Conservation (phyloP, 208 protist genomes). For the Willaertia magna region DNA sequence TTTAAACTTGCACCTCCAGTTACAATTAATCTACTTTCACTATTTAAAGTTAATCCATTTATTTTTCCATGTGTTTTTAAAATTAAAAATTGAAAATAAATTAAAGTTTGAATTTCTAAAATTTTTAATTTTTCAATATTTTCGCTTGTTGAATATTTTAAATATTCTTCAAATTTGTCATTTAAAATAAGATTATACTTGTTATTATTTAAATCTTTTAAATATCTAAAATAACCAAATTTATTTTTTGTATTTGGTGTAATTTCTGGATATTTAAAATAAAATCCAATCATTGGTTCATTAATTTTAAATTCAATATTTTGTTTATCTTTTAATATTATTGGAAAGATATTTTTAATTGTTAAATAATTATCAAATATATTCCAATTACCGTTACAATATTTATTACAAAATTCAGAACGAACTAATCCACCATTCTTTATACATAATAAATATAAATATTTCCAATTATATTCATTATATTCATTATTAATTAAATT, state of each 20-base stretch:
- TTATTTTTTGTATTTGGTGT: neutral
- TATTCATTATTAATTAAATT: neutral
- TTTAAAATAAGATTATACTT: neutral
- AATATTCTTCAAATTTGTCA: neutral
- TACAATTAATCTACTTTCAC: constrained; percentile 5
- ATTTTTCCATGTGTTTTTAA: neutral
- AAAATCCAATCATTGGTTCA: constrained; percentile 4
- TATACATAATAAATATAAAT: constrained; percentile 34
- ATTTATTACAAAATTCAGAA: constrained; percentile 5
- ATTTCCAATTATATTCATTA: neutral
- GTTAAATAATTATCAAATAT: neutral
- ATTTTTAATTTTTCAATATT: neutral
- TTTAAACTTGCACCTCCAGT: constrained; percentile 15
- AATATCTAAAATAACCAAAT: neutral
- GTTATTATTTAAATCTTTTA: neutral
- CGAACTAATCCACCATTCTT: constrained; percentile 32
- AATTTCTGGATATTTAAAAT: constrained; percentile 17
- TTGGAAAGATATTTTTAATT: neutral
- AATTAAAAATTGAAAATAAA: constrained; percentile 20
- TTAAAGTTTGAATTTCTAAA: neutral
- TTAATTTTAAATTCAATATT: neutral
- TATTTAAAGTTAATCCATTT: neutral
- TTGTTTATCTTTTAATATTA: neutral
- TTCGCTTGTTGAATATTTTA: neutral
- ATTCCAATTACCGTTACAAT: constrained; percentile 11